Base-by-base conservation (phyloP, 1,284 basidiomycete genomes). In the Fomitopsis betulina region DNA sequence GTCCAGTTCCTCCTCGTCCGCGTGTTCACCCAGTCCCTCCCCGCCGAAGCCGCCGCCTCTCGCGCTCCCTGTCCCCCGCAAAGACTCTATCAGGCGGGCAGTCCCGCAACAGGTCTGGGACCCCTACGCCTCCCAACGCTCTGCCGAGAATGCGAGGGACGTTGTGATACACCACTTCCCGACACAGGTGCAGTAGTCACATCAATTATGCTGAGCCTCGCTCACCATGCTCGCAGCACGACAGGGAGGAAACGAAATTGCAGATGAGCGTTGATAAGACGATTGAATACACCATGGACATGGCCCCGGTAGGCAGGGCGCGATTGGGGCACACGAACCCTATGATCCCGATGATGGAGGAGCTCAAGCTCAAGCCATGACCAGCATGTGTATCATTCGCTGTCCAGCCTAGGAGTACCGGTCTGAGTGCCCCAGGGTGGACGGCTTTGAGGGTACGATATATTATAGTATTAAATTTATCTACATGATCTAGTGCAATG, bases 231-330 rank as follows among this genome's bases (percentile, higher is more conserved):
- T 3, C 9, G 35, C 57, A 62, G 60, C 55, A 55, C 19, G 60
- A 62, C 43, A 52, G 54, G 42, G 59, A 35, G n/a, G n/a, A n/a
- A n/a, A 58, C 62, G 47, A 60, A 60, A 47, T 57, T 67, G 59
- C 63, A 70, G 59, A 68, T 70, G 58, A 67, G 62, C 40, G 63
- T 70, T 25, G 64, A 70, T 61, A 64, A 68, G 61, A 68, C 66
- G 13, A 56, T 70, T 27, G 66, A 66, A 52, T 63, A 58, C 55
- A 62, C 60, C 30, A 53, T 59, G n/a, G 68, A 68, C 56, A 64
- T 66, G 7, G 19, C 19, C 52, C 50, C 57, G 8, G 53, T 56
- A 7, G 53, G 10, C 27, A 10, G 13, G 30, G n/a, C 47, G 27
- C 25, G 8, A 5, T 15, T 5, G 13, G 21, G 13, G 30, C 25